Percentiles rank a stretch among this genome's conserved stretches.
Evolutionary conservation across 805 yeast species (phyloP).

Genomic region (Soucietia sequanensis): DNA sequence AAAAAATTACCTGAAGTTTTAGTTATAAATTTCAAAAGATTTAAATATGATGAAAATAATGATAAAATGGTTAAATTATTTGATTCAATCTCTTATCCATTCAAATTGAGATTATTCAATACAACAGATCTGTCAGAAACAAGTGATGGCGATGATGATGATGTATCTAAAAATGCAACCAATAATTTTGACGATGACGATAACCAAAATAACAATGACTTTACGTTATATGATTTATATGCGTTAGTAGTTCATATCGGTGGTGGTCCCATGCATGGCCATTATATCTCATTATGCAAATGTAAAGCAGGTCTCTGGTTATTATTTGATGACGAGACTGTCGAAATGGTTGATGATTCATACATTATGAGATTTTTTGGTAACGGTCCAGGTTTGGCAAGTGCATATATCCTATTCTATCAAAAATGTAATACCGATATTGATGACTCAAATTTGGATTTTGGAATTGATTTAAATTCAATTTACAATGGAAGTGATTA

Average conservation of each 20-base stretch:
- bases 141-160: conserved; percentile 30
- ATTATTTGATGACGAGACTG: conserved; percentile 92
- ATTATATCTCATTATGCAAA: conserved; percentile 84
- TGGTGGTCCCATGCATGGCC: conserved; percentile 98
- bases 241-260: conserved; percentile 94
- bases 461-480: conserved; percentile 31
- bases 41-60: conserved; percentile 82
- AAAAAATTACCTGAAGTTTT: conserved; percentile 74
- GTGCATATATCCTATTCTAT: conserved; percentile 89
- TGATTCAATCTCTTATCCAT: conserved; percentile 80
- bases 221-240: conserved; percentile 67
- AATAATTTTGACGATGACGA: conserved; percentile 1
- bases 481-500: conserved; percentile 35
- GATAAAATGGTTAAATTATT: conserved; percentile 83
- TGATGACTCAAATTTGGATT: conserved; percentile 24
- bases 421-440: conserved; percentile 33
- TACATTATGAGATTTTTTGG: conserved; percentile 87
- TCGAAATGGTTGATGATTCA: conserved; percentile 79
- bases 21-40: conserved; percentile 84
- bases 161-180: conserved; percentile 27
- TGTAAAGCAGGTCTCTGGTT: conserved; percentile 83
- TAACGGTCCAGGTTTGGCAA: conserved; percentile 80
- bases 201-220: conserved; percentile 43
- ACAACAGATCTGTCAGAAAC: conserved; percentile 45
- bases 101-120: conserved; percentile 64